Percentiles rank a stretch among this genome's conserved stretches.
These are phyloP conservation scores for Metschnikowia bowlesiae DNA, from an alignment of 805 yeast genomes.

Conservation along the genomic window DNA sequence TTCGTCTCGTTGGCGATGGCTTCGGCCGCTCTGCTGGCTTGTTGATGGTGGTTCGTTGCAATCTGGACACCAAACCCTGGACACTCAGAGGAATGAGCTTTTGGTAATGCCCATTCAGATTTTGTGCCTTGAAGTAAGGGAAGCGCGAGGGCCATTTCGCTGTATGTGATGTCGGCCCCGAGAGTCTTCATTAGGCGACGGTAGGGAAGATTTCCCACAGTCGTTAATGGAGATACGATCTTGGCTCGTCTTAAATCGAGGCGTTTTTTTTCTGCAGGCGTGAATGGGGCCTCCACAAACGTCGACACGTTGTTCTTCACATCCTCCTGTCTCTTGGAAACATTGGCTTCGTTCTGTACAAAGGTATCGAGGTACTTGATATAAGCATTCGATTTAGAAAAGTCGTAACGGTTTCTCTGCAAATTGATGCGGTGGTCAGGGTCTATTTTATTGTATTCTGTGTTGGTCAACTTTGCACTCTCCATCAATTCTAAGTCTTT, in stretches of 20 bases:
- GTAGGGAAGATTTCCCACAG: constrained; percentile 95
- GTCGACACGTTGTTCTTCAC: constrained; percentile 35
- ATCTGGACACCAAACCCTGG: constrained; percentile 94
- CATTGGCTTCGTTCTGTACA: constrained; percentile 40
- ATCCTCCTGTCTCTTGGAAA: constrained; percentile 24
- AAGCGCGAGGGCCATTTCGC: constrained; percentile 89
- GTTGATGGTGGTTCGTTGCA: constrained; percentile 90
- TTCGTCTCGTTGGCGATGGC: constrained; percentile 55
- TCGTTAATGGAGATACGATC: constrained; percentile 91
- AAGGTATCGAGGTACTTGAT: constrained; percentile 58
- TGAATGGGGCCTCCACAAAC: constrained; percentile 76
- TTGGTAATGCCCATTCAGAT: constrained; percentile 96
- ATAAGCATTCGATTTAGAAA: constrained; percentile 53
- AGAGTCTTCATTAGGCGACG: constrained; percentile 85
- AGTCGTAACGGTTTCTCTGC: constrained; percentile 59
- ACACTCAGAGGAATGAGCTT: constrained; percentile 75
- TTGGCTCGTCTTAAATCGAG: constrained; percentile 68
- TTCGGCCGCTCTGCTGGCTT: constrained; percentile 90
- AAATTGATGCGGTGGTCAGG: constrained; percentile 43
- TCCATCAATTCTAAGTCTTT: constrained; percentile 42
- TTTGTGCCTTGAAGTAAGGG: constrained; percentile 88
- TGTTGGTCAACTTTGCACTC: constrained; percentile 28
- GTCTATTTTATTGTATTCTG: constrained; percentile 62
- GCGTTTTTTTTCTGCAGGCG: constrained; percentile 75
- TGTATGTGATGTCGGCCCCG: constrained; percentile 90